phyloP scores from a whole-genome alignment of 345 rosid species.

The Microcos paniculata region DNA sequence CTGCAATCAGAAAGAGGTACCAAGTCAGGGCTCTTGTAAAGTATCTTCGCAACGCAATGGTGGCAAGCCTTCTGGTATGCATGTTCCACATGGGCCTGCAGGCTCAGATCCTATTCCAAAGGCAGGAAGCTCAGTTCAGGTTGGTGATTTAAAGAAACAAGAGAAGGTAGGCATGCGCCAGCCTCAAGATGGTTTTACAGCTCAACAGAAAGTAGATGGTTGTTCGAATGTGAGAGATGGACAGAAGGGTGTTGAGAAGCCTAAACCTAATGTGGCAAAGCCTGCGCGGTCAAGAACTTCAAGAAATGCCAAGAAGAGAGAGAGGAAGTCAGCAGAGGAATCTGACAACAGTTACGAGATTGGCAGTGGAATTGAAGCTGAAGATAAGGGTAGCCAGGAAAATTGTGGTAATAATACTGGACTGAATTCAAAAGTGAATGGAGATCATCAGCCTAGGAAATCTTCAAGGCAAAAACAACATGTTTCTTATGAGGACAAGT shows the following conservation, averaged over 20 bases:
- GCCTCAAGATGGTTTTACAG: constrained; percentile 20
- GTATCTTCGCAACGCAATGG: constrained; percentile 28
- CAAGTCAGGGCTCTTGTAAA: constrained; percentile 34
- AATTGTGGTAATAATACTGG: constrained; percentile 21
- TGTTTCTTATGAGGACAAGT: constrained; percentile 33
- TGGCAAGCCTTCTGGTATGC: constrained; percentile 26
- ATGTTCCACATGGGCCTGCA: constrained; percentile 11
- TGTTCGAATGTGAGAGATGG: constrained; percentile 19
- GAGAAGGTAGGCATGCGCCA: constrained; percentile 1
- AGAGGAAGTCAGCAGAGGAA: constrained; percentile 32
- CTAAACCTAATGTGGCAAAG: constrained; percentile 25
- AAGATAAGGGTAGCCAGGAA: constrained; percentile 24
- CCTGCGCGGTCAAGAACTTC: constrained; percentile 21
- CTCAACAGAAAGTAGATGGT: constrained; percentile 35
- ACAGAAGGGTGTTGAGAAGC: constrained; percentile 24
- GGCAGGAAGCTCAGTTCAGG: constrained; percentile 21
- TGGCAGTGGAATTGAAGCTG: constrained; percentile 11
- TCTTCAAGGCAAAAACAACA: constrained; percentile 52
- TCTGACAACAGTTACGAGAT: constrained; percentile 38
- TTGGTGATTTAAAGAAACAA: constrained; percentile 13
- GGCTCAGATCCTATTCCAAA: constrained; percentile 21
- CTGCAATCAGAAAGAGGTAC: constrained; percentile 27
- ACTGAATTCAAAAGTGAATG: constrained; percentile 20
- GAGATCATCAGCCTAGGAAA: constrained; percentile 34
- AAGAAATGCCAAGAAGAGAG: constrained; percentile 34